phyloP scores from a whole-genome alignment of 169 alveolate genomes.

The Plasmodium coatneyi region DNA sequence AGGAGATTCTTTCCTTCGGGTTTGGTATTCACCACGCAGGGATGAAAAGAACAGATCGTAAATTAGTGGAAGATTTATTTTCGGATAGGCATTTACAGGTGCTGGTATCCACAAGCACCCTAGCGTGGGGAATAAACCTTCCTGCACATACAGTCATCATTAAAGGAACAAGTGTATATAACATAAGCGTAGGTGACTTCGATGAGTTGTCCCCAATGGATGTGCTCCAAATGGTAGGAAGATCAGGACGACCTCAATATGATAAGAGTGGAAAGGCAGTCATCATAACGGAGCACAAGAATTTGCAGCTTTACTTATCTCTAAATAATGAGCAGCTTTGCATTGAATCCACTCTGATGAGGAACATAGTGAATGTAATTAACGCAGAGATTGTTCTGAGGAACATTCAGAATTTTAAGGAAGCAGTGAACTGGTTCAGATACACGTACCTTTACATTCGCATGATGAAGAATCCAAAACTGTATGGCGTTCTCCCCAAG shows the following conservation, averaged over 20 bases:
- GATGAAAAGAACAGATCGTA: conserved; percentile 96
- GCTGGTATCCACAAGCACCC: conserved; percentile 98
- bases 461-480: conserved; percentile 91
- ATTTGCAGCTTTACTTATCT: conserved; percentile 96
- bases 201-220: conserved; percentile 98
- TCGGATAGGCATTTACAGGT: conserved; percentile 96
- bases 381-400: conserved; percentile 99
- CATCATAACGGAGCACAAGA: conserved; percentile 95
- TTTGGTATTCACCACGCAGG: conserved; percentile 99
- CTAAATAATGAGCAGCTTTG: conserved; percentile 97
- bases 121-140: conserved; percentile 99
- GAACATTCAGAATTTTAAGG: conserved; percentile 93
- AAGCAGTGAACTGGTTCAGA: conserved; percentile 98
- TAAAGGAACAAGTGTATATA: conserved; percentile 99
- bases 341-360: conserved; percentile 96
- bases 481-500: conserved; percentile 91
- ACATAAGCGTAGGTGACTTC: conserved; percentile 98
- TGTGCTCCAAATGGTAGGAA: conserved; percentile 99
- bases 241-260: conserved; percentile 99
- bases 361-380: conserved; percentile 95
- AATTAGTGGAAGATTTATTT: conserved; percentile 97
- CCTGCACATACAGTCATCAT: conserved; percentile 99
- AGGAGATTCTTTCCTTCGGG: conserved; percentile 98
- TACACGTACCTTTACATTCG: conserved; percentile 97
- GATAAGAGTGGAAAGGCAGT: conserved; percentile 99